Evolutionary conservation across 495 filamentous ascomycete genomes (phyloP).

Genomic region (Neurospora cerealis): DNA sequence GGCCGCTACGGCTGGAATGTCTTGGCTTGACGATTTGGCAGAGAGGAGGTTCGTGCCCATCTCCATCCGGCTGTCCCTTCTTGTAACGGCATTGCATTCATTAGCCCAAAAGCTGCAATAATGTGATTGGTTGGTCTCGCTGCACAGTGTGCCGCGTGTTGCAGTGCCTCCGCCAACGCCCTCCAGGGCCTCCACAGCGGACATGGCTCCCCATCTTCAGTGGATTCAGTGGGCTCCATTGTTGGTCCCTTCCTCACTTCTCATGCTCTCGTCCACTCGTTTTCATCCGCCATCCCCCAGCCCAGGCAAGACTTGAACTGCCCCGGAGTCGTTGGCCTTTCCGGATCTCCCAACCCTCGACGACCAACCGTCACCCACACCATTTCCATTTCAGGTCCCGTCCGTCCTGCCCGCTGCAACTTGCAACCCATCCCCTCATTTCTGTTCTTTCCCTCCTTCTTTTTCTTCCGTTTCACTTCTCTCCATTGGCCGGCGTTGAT

Average conservation of each 20-base stretch:
- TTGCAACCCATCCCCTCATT: conserved; percentile 10
- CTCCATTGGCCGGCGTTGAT: conserved; percentile 9
- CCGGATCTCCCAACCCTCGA: neutral
- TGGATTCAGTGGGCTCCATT: neutral
- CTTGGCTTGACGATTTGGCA: neutral
- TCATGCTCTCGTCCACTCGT: neutral
- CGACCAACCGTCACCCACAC: neutral
- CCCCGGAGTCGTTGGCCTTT: neutral
- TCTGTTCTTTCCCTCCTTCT: conserved; percentile 13
- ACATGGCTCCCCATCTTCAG: neutral
- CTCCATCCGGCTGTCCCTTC: neutral
- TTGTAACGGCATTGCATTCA: neutral
- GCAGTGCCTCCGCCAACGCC: neutral
- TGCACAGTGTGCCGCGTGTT: neutral
- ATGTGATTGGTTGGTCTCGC: neutral
- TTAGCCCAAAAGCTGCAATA: neutral
- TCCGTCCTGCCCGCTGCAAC: neutral
- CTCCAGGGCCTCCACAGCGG: neutral
- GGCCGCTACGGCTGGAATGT: neutral
- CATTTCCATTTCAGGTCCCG: neutral
- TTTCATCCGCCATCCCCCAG: neutral
- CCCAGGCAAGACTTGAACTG: neutral
- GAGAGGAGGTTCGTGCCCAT: neutral
- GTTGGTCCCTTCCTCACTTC: neutral
- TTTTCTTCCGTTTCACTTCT: conserved; percentile 19